Evolutionary conservation across 495 filamentous ascomycete species (phyloP), one percentile per base, ranked within the genome.

Genomic region (Aspergillus coremiiformis): DNA sequence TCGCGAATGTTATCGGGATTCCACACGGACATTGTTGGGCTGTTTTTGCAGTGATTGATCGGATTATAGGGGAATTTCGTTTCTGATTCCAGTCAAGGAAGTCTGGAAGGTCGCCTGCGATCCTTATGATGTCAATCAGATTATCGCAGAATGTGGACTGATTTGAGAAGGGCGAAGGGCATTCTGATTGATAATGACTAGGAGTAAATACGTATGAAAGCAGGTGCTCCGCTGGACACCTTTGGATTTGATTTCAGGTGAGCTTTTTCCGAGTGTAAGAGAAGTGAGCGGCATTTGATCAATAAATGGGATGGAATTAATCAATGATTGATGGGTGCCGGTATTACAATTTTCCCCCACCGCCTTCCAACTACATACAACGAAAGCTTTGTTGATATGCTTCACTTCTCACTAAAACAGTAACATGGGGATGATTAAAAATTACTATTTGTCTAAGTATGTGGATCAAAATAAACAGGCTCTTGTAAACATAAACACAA

Each of bases 1-100:
- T 98, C 93, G 59, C 80, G 80, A 56, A 97, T 87, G 54, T 93
- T 97, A 58, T 98, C 94, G 19, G 86, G 87, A 65, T 96, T 96
- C 93, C 93, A 98, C 59, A 95, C 80, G 6, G 77, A 77, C 76
- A 78, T 78, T 30, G n/a, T 44, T 62, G 63, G 44, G 21, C 20
- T 12, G n/a, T 9, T 8, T 19, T 19, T n/a, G n/a, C n/a, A n/a
- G n/a, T n/a, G n/a, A n/a, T n/a, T n/a, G n/a, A n/a, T n/a, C n/a
- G n/a, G n/a, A n/a, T n/a, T n/a, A n/a, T n/a, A n/a, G n/a, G n/a
- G n/a, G n/a, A n/a, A n/a, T n/a, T n/a, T n/a, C n/a, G n/a, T n/a
- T n/a, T 32, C 14, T 4, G 24, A 27, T 8, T 15, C 29, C 22
- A 35, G 10, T 23, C 24, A 49, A 39, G 9, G 22, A 39, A 14